Percentiles rank a stretch among this genome's conserved stretches.
Conservation (phyloP, 192 early-diverging fungal genomes). For the Paraglomus brasilianum region DNA sequence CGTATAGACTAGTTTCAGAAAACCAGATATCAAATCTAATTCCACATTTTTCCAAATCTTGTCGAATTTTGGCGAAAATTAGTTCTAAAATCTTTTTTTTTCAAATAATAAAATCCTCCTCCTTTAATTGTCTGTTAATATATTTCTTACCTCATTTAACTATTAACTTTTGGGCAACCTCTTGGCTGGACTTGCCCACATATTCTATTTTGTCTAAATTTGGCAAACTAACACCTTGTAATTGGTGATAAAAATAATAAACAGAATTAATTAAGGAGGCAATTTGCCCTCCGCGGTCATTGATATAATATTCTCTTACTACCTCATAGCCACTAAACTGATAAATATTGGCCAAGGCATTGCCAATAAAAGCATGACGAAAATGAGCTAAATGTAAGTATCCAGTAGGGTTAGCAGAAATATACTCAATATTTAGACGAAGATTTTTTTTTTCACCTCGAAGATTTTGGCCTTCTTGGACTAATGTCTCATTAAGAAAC, state of each 20-base stretch:
- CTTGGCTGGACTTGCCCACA: constrained; percentile 6
- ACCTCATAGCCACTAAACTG: not conserved
- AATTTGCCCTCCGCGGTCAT: constrained; percentile 15
- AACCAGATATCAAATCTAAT: constrained; percentile 18
- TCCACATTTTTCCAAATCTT: not conserved
- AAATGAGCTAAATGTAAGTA: constrained; percentile 8
- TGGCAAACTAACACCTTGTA: not conserved
- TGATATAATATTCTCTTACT: constrained; percentile 9
- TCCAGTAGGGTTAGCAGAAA: constrained; percentile 13
- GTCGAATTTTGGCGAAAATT: not conserved
- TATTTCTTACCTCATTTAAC: constrained; percentile 5
- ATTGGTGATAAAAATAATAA: constrained; percentile 12
- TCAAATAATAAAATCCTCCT: not conserved
- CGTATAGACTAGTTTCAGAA: constrained; percentile 17
- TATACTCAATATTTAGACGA: constrained; percentile 17
- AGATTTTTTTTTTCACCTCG: constrained; percentile 13
- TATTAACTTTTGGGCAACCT: constrained; percentile 13
- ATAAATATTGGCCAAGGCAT: not conserved
- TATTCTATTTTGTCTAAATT: not conserved
- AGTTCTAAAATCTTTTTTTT: constrained; percentile 13
- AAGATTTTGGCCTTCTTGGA: constrained; percentile 9
- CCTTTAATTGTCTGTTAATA: not conserved
- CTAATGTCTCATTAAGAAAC: constrained; percentile 10
- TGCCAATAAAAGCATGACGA: constrained; percentile 9
- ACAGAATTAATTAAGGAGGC: constrained; percentile 11